Evolutionary conservation across 306 rosid species (phyloP), one percentile per base, ranked within the genome.

Genomic region (Cicer chorassanicum): DNA sequence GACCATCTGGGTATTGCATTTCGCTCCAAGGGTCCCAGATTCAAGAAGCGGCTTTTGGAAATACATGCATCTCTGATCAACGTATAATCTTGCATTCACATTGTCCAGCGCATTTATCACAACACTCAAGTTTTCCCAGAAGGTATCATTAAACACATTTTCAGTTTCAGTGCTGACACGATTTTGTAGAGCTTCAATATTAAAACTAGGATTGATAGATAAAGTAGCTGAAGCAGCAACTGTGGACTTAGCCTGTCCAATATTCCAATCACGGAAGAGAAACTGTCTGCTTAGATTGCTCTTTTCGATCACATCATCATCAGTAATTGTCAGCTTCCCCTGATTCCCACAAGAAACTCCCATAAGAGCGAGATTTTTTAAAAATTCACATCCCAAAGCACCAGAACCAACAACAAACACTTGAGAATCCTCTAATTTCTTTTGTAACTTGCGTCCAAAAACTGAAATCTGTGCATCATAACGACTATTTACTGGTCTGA

Each of bases 1-100:
- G 72, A 94, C 97, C 97, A 91, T 91, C 85, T 94, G 98, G 19
- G 96, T 94, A 90, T 91, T 94, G 93, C 97, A 94, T 87, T 91
- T 91, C 19, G 97, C 86, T 61, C 98, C 98, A 80, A 94, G 97
- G 55, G 98, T 94, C 40, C 98, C 98, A 1, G 98, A 94, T 85
- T 94, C 98, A 12, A 94, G 92, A 85, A 94, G 98, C 15, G 98
- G 89, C 84, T 94, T 94, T 74, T 94, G 98, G 86, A 94, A 94
- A 81, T 94, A 94, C 74, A 94, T 76, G 86, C 98, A 94, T 67
- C 98, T 87, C 88, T 94, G 97, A 78, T 94, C 98, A 49, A 91
- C 97, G 70, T 94, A 94, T 9, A 94, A 84, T 59, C 98, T 89
- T 13, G 98, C 98, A 70, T 91, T 94, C 41, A 94, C 98, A 80